phyloP scores from a whole-genome alignment of 495 filamentous ascomycete species.

The Neurospora sp. region DNA sequence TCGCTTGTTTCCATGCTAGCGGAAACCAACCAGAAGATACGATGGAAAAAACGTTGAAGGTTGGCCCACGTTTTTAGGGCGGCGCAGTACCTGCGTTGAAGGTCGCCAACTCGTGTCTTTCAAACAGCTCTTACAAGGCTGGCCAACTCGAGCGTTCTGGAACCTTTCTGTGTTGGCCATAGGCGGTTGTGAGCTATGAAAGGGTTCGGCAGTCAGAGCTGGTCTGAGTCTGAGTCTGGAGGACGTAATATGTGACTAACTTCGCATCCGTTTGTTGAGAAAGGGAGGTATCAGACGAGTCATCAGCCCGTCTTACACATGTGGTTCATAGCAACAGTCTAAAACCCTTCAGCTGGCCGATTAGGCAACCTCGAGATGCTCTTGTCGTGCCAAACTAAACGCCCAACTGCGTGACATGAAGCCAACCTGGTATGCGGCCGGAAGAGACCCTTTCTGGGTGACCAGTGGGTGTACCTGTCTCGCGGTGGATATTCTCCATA shows the following conservation, averaged over 20 bases:
- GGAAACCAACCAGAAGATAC: neutral
- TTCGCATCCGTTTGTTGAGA: neutral
- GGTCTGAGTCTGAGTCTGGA: neutral
- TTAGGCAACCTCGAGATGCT: neutral
- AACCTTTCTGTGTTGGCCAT: neutral
- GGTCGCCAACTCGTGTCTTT: neutral
- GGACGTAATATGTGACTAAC: no score
- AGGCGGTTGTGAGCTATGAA: neutral
- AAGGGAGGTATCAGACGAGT: neutral
- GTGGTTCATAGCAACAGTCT: neutral
- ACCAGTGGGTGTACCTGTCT: neutral
- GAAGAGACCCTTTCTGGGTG: neutral
- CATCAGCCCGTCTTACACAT: neutral
- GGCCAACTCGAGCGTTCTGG: neutral
- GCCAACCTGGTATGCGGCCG: neutral
- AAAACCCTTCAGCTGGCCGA: neutral
- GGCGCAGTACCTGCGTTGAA: neutral
- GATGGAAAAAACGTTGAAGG: neutral
- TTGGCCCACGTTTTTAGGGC: neutral
- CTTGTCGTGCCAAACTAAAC: neutral
- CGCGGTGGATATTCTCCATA: neutral
- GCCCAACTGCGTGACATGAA: neutral
- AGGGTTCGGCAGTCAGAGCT: neutral
- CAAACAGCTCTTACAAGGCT: neutral
- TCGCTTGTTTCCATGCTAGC: neutral